Evolutionary conservation across 2,329 filamentous ascomycete genomes (phyloP).

Genomic region (Cladosporium oxysporum): DNA sequence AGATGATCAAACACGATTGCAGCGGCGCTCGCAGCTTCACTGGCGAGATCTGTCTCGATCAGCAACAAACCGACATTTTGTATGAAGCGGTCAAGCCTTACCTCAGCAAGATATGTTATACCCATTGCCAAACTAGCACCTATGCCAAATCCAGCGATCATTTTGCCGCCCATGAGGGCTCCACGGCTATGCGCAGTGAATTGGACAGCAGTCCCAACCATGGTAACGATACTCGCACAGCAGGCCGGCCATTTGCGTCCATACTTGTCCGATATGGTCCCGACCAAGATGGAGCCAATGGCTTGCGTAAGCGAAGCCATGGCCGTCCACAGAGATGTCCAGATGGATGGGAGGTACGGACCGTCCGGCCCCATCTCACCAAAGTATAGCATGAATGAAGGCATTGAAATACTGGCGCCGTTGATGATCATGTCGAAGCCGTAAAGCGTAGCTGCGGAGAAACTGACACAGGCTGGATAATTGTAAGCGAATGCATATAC

Average conservation of each 20-base stretch:
- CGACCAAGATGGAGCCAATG: background rate
- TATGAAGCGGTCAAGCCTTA: background rate
- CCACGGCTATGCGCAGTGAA: background rate
- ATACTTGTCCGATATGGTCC: background rate
- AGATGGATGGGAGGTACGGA: background rate
- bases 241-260: background rate
- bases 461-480: background rate
- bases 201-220: background rate
- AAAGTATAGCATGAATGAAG: background rate
- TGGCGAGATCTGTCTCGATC: background rate
- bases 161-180: background rate
- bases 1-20: background rate
- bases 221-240: background rate
- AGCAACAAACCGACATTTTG: background rate
- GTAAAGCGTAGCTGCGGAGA: background rate
- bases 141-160: background rate
- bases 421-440: constrained; percentile 7
- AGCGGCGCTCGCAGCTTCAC: background rate
- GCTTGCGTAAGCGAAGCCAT: constrained; percentile 1
- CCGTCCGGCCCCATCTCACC: background rate
- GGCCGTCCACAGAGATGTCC: background rate
- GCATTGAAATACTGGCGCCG: background rate
- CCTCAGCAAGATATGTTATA: background rate
- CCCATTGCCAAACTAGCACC: background rate
- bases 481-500: background rate